These are phyloP conservation scores for Rostrohypoxylon terebratum DNA, from an alignment of 495 filamentous ascomycete genomes.

Conservation along the genomic window DNA sequence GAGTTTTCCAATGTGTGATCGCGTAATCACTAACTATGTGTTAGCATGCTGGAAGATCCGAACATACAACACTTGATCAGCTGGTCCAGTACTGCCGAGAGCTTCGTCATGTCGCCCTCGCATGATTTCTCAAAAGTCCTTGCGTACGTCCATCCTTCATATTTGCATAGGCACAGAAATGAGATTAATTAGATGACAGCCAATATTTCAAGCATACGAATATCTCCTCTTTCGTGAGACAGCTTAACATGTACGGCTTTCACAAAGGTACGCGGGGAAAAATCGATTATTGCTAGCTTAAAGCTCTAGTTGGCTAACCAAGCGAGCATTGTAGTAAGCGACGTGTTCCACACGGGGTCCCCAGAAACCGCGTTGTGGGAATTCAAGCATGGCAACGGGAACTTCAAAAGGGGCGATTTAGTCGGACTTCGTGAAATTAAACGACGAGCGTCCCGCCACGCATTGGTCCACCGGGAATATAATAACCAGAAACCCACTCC, in stretches of 20 bases:
- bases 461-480: conserved; percentile 94
- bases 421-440: conserved; percentile 95
- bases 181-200: conserved; percentile 54
- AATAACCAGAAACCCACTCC: conserved; percentile 81
- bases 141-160: conserved; percentile 71
- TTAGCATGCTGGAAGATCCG: conserved; percentile 94
- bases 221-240: conserved; percentile 96
- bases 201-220: conserved; percentile 99
- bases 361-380: conserved; percentile 97
- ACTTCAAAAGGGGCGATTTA: conserved; percentile 94
- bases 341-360: conserved; percentile 97
- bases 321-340: conserved; percentile 75
- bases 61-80: conserved; percentile 95
- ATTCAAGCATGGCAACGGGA: conserved; percentile 98
- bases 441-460: conserved; percentile 93
- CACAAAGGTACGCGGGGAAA: conserved; percentile 83
- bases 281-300: conserved; percentile 16
- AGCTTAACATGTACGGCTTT: conserved; percentile 99
- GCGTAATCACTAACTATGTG: conserved; percentile 53
- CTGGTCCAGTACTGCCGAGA: conserved; percentile 93
- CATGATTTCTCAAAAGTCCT: conserved; percentile 98
- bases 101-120: conserved; percentile 98
- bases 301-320: conserved; percentile 21
- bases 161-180: neutral
- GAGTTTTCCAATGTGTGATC: conserved; percentile 9